These are phyloP conservation scores for Torulaspora indica DNA, from an alignment of 805 yeast genomes.

Conservation along the genomic window DNA sequence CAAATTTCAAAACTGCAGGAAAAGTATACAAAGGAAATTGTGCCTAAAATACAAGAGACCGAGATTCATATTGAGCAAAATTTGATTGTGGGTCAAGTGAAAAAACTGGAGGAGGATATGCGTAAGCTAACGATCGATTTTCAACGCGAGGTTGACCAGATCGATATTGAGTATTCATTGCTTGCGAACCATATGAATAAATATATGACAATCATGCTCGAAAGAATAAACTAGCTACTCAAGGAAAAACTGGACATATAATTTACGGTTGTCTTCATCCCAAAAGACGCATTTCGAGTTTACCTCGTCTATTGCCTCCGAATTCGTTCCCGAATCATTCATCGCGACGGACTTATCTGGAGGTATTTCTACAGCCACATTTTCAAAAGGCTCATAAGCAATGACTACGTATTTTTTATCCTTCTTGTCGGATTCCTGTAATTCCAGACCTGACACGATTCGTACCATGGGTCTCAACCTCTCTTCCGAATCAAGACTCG, in stretches of 20 bases:
- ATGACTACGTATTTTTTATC: slow-evolving; percentile 58
- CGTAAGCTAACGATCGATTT: slow-evolving; percentile 40
- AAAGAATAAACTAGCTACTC: slow-evolving; percentile 14
- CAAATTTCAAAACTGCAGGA: slow-evolving; percentile 43
- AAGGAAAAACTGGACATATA: slow-evolving; percentile 67
- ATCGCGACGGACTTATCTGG: slow-evolving; percentile 44
- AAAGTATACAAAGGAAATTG: slow-evolving; percentile 46
- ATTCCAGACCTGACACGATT: slow-evolving; percentile 74
- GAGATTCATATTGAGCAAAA: slow-evolving; percentile 43
- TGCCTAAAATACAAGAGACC: slow-evolving; percentile 46
- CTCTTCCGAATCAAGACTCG: slow-evolving; percentile 35
- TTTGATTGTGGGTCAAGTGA: slow-evolving; percentile 38
- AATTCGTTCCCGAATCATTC: slow-evolving; percentile 31
- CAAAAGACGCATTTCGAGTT: slow-evolving; percentile 56
- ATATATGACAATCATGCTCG: slow-evolving; percentile 38
- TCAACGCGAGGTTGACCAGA: slow-evolving; percentile 49
- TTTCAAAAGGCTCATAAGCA: slow-evolving; percentile 89
- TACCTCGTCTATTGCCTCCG: slow-evolving; percentile 34
- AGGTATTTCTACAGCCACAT: slow-evolving; percentile 71
- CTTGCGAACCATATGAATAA: slow-evolving; percentile 51
- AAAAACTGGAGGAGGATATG: slow-evolving; percentile 32
- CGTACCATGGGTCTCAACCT: slow-evolving; percentile 54
- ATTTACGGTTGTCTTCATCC: slow-evolving; percentile 65
- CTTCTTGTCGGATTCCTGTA: slow-evolving; percentile 46
- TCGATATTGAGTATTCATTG: slow-evolving; percentile 50